These are phyloP conservation scores for Quillaja saponaria DNA, from an alignment of 306 rosid genomes.

Conservation along the genomic window DNA sequence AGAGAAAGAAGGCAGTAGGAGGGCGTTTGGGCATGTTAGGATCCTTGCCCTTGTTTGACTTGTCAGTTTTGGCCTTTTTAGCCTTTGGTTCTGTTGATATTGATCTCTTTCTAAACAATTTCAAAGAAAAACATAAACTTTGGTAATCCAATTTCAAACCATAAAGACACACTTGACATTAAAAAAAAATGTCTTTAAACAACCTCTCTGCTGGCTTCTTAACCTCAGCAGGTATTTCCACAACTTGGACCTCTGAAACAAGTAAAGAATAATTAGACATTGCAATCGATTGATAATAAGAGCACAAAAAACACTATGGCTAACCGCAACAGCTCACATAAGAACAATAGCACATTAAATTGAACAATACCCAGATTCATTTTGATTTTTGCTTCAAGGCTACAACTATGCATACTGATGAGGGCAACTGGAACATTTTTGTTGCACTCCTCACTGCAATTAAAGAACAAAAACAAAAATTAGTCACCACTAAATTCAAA, in stretches of 20 bases:
- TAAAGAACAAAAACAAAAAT: not conserved
- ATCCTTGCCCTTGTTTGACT: conserved; percentile 57
- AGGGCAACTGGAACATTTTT: conserved; percentile 76
- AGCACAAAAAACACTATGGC: not conserved
- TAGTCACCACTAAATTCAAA: not conserved
- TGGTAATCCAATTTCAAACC: not conserved
- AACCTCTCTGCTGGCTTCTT: conserved; percentile 62
- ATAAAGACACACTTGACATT: not conserved
- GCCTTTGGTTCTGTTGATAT: conserved; percentile 56
- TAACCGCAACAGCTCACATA: not conserved
- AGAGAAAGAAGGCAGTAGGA: conserved; percentile 74
- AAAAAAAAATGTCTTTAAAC: not conserved
- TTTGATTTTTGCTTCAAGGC: conserved; percentile 82
- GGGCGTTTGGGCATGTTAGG: conserved; percentile 86
- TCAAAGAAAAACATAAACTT: not conserved
- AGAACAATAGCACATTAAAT: not conserved
- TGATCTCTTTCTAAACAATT: conserved; percentile 53
- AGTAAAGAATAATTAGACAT: not conserved
- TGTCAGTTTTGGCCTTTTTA: conserved; percentile 51
- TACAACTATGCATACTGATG: conserved; percentile 77
- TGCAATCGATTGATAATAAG: not conserved
- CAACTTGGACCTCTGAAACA: conserved; percentile 62
- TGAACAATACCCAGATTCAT: conserved; percentile 55
- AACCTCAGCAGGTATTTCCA: conserved; percentile 53
- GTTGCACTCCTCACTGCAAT: conserved; percentile 69